phyloP scores from a whole-genome alignment of 805 yeast species.

The Kluyveromyces dobzhanskii region DNA sequence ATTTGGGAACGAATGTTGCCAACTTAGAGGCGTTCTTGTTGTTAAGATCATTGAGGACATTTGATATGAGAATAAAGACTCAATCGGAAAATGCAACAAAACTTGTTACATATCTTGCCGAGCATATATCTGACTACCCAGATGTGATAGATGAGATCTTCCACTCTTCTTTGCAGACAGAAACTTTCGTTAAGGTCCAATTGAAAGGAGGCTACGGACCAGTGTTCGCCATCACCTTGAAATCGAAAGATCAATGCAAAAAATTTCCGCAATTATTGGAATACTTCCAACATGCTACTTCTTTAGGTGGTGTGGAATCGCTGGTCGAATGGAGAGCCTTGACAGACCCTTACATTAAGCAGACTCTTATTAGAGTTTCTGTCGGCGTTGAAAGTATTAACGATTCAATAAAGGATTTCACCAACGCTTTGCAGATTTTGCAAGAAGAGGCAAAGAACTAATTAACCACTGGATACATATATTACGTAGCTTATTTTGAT shows the following conservation, averaged over 20 bases:
- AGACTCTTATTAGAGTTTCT: slow-evolving; percentile 61
- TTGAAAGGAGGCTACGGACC: slow-evolving; percentile 62
- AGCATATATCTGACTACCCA: slow-evolving; percentile 38
- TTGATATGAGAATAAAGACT: slow-evolving; percentile 55
- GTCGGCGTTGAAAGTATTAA: slow-evolving; percentile 71
- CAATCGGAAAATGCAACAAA: slow-evolving; percentile 58
- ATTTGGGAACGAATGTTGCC: slow-evolving; percentile 71
- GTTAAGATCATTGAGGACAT: slow-evolving; percentile 74
- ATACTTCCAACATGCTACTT: slow-evolving; percentile 83
- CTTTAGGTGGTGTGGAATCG: slow-evolving; percentile 88
- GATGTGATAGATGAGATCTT: slow-evolving; percentile 43
- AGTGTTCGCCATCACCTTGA: slow-evolving; percentile 59
- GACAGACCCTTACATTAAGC: slow-evolving; percentile 50
- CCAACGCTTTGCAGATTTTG: slow-evolving; percentile 39
- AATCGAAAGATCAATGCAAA: slow-evolving; percentile 46
- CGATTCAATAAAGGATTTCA: slow-evolving; percentile 69
- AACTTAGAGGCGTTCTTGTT: slow-evolving; percentile 69
- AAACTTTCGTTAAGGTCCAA: slow-evolving; percentile 57
- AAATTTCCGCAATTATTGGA: slow-evolving; percentile 54
- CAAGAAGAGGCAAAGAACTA: slow-evolving; percentile 5
- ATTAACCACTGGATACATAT: too few relatives aligned
- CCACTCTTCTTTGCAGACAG: slow-evolving; percentile 75
- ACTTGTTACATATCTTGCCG: slow-evolving; percentile 51
- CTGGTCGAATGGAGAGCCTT: slow-evolving; percentile 85
- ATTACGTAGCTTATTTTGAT: too few relatives aligned